Evolutionary conservation across 345 rosid genomes (phyloP).

Genomic region (Raphanus sativus): DNA sequence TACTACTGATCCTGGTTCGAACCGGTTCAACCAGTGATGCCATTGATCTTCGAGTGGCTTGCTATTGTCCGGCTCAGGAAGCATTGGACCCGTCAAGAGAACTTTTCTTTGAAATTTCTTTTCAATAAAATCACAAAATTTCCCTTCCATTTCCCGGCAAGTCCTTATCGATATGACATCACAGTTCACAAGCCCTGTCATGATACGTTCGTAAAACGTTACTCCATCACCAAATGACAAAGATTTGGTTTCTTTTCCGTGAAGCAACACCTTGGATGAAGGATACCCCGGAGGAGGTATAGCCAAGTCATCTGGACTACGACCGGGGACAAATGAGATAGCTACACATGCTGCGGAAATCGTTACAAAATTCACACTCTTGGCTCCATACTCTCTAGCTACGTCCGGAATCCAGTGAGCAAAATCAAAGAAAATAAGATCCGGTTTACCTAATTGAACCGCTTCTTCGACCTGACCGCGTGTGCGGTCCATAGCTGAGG

Average conservation of each 20-base stretch:
- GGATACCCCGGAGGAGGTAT: neutral
- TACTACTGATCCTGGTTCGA: slow-evolving; percentile 48
- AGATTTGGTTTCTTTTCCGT: neutral
- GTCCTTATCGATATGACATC: slow-evolving; percentile 65
- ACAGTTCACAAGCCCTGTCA: slow-evolving; percentile 32
- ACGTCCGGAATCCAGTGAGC: neutral
- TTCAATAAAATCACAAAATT: slow-evolving; percentile 51
- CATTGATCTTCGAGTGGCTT: slow-evolving; percentile 48
- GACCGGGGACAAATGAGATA: neutral
- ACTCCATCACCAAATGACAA: neutral
- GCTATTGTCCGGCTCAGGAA: slow-evolving; percentile 41
- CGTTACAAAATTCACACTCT: neutral
- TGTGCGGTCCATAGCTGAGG: neutral
- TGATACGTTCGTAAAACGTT: neutral
- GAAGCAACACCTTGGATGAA: neutral
- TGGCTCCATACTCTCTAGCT: neutral
- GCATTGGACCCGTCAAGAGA: slow-evolving; percentile 62
- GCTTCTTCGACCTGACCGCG: neutral
- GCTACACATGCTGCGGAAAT: neutral
- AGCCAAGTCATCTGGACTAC: neutral
- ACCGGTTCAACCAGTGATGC: slow-evolving; percentile 50
- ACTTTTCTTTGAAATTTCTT: slow-evolving; percentile 49
- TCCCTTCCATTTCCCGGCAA: slow-evolving; percentile 59
- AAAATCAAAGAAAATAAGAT: neutral
- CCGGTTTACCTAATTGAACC: neutral